phyloP scores from a whole-genome alignment of 1,139 yeast species.

The Zygoascus hellenicus region DNA sequence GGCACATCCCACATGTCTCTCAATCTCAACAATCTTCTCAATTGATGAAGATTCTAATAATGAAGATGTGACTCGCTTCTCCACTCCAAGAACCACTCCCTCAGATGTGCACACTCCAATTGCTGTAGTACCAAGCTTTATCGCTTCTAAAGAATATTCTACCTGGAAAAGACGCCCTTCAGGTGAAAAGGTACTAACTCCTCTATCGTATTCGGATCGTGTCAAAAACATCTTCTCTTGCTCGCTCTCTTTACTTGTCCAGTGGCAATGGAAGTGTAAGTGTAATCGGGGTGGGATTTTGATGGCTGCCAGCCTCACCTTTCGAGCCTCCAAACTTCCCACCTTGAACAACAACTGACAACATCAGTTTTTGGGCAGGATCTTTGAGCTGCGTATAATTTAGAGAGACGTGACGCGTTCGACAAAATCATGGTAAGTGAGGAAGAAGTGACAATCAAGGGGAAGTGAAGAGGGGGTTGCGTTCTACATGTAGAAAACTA shows the following conservation, averaged over 20 bases:
- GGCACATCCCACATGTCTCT: constrained; percentile 93
- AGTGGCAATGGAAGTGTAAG: constrained; percentile 10
- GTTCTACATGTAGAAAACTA: no score
- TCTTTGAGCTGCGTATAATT: no score
- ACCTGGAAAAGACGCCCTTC: constrained; percentile 98
- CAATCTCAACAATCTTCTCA: constrained; percentile 94
- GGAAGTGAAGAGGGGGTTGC: no score
- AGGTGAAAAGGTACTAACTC: constrained; percentile 97
- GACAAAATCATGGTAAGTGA: no score
- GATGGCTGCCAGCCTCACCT: no score
- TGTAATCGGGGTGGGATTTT: no score
- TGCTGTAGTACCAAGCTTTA: constrained; percentile 94
- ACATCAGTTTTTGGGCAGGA: no score
- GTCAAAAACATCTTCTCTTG: constrained; percentile 72
- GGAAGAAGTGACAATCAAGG: no score
- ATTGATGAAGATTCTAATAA: constrained; percentile 87
- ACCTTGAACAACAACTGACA: no score
- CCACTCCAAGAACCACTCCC: constrained; percentile 95
- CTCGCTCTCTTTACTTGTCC: neutral
- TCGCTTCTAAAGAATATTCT: constrained; percentile 96
- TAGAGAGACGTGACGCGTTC: no score
- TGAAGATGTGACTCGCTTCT: constrained; percentile 92
- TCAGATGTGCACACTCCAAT: constrained; percentile 96
- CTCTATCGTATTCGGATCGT: constrained; percentile 98
- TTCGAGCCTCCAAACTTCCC: no score